Base-by-base conservation (phyloP, 2,329 filamentous ascomycete species). In the Bimuria novae-zelandiae region DNA sequence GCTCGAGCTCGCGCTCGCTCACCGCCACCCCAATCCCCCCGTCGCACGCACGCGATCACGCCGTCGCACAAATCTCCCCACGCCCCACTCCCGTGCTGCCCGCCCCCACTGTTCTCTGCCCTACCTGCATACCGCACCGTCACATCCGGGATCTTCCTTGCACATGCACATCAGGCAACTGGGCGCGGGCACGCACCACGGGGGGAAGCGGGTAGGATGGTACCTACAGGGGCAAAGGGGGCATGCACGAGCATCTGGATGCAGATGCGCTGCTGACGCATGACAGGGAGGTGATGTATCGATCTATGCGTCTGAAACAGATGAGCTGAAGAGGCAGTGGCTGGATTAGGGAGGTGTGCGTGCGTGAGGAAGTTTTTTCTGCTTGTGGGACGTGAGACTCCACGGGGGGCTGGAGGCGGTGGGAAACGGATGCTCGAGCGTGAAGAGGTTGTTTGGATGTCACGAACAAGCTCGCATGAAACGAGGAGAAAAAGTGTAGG, bases 231-330 rank as follows among this genome's bases (percentile, higher is more conserved):
- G 21, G 42, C 11, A 19, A 7, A 2, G 7, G 16, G 22, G n/a
- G n/a, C 33, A 37, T 39, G 33, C 44, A 39, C 32, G 23, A 39
- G 32, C 33, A 7, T 29, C 44, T 39, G 16, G n/a, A 29, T 39
- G 33, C 33, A 39, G 33, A 37, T 21, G 23, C 27, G 16, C 23
- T 30, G 33, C 22, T 37, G 32, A n/a, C 25, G 22, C 16, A 19
- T n/a, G 23, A 22, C 14, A 14, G 39, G 39, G 16, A 5, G 22
- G 12, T 10, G 17, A 21, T 22, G 30, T 39, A 47, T 47, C 33
- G 32, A 39, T 29, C 32, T 39, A 33, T 39, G 44, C 44, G 32
- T 47, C 32, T 47, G 44, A 39, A 39, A 47, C 44, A 39, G 23
- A 25, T 10, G 7, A 23, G 17, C 23, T 8, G 19, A 16, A 22